phyloP scores from a whole-genome alignment of 2,329 filamentous ascomycete species.

The Exophiala xenobiotica region DNA sequence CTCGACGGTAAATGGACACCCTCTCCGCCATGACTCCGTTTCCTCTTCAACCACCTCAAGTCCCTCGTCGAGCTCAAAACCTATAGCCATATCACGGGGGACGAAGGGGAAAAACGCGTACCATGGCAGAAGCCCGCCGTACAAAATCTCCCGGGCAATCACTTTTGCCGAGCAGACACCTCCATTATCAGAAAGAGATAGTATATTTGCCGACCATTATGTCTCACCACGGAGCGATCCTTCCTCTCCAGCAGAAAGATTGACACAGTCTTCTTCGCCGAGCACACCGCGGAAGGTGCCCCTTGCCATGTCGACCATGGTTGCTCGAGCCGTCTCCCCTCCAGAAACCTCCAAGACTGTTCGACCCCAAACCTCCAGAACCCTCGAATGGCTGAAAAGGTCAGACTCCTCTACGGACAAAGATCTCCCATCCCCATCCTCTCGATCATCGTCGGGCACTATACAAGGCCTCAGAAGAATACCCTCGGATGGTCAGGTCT shows the following conservation, averaged over 20 bases:
- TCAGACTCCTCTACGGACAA: conserved; percentile 18
- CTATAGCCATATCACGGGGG: conserved; percentile 35
- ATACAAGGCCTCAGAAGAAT: conserved; percentile 26
- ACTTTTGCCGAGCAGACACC: conserved; percentile 39
- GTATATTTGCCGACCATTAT: conserved; percentile 64
- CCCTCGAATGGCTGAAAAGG: conserved; percentile 19
- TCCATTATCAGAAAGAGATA: conserved; percentile 61
- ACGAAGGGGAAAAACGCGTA: conserved; percentile 23
- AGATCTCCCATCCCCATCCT: conserved; percentile 5
- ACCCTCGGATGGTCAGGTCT: conserved; percentile 26
- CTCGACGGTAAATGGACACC: conserved; percentile 36
- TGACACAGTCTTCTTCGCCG: conserved; percentile 12
- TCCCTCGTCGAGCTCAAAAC: conserved; percentile 37
- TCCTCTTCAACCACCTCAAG: conserved; percentile 27
- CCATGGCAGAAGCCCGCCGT: conserved; percentile 17
- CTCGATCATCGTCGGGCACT: conserved; percentile 17
- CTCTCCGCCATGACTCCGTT: conserved; percentile 35
- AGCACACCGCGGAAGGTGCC: conserved; percentile 14
- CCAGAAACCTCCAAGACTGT: conserved; percentile 17
- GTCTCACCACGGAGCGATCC: conserved; percentile 47
- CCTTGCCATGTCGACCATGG: conserved; percentile 22
- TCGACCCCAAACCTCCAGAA: conserved; percentile 14
- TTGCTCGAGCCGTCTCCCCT: conserved; percentile 20
- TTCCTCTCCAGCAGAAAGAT: conserved; percentile 13
- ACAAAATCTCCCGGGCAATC: conserved; percentile 21